Evolutionary conservation across 106 monocot species (phyloP).

Genomic region (Dendrobium huoshanense): DNA sequence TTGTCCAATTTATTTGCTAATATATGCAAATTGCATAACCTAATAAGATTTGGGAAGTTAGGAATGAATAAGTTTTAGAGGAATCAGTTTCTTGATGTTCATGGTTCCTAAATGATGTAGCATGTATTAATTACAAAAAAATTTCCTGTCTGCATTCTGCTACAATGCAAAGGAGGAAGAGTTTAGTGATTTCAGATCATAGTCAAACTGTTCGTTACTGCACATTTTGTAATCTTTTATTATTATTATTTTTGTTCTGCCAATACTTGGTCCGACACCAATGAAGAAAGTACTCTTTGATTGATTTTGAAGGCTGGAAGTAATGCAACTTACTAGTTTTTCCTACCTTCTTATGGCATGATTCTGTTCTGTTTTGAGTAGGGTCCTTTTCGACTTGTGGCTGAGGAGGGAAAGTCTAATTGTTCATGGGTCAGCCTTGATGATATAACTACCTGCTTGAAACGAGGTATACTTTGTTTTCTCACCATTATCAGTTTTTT

Average conservation of each 20-base stretch:
- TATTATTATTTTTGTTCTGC: neutral
- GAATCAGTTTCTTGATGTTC: neutral
- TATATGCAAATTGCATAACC: neutral
- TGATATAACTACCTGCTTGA: slow-evolving; percentile 72
- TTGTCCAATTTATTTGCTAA: neutral
- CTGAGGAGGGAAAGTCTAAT: slow-evolving; percentile 97
- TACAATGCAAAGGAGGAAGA: neutral
- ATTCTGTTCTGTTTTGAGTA: slow-evolving; percentile 16
- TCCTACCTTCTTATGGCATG: neutral
- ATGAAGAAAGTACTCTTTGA: neutral
- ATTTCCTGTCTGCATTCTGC: neutral
- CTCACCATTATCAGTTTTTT: neutral
- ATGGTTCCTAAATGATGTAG: neutral
- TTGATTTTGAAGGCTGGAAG: neutral
- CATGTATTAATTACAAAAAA: neutral
- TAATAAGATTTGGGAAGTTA: neutral
- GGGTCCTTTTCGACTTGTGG: slow-evolving; percentile 94
- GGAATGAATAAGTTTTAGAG: neutral
- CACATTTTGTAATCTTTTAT: neutral
- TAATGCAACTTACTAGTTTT: neutral
- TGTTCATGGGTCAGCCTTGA: slow-evolving; percentile 97
- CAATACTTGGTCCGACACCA: neutral
- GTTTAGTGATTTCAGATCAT: neutral
- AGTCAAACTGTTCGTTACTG: neutral
- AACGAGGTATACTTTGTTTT: slow-evolving; percentile 42